phyloP scores from a whole-genome alignment of 345 rosid genomes.

The thale cress (Arabidopsis thaliana) region DNA sequence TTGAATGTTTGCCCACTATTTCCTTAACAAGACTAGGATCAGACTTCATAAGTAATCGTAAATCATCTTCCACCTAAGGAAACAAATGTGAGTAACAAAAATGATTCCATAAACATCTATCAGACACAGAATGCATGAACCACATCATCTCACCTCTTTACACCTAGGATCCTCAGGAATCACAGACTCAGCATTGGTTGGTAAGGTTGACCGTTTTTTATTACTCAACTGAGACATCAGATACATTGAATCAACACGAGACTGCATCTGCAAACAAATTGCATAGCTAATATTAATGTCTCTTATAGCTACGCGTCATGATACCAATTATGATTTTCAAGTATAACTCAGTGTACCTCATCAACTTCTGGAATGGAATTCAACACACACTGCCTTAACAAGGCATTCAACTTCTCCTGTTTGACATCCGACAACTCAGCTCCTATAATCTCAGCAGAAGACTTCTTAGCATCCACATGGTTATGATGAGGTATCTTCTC shows the following conservation, averaged over 20 bases:
- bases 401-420: constrained; percentile 36
- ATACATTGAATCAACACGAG: constrained; percentile 8
- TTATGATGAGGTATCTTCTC: constrained; percentile 31
- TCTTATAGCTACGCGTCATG: constrained; percentile 10
- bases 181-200: neutral
- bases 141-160: constrained; percentile 21
- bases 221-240: constrained; percentile 22
- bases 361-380: constrained; percentile 29
- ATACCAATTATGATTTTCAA: neutral
- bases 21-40: constrained; percentile 37
- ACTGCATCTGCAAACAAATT: constrained; percentile 38
- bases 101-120: constrained; percentile 19
- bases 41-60: constrained; percentile 28
- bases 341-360: constrained; percentile 35
- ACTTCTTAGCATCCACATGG: neutral
- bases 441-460: constrained; percentile 39
- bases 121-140: neutral
- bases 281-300: neutral
- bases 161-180: constrained; percentile 8
- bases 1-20: constrained; percentile 13
- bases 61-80: constrained; percentile 34
- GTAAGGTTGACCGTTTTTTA: constrained; percentile 17
- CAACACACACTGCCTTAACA: constrained; percentile 37
- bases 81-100: constrained; percentile 4
- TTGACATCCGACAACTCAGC: constrained; percentile 31